Evolutionary conservation across 495 filamentous ascomycete genomes (phyloP), one percentile per base, ranked within the genome.

Genomic region (Bryoglossum gracile): DNA sequence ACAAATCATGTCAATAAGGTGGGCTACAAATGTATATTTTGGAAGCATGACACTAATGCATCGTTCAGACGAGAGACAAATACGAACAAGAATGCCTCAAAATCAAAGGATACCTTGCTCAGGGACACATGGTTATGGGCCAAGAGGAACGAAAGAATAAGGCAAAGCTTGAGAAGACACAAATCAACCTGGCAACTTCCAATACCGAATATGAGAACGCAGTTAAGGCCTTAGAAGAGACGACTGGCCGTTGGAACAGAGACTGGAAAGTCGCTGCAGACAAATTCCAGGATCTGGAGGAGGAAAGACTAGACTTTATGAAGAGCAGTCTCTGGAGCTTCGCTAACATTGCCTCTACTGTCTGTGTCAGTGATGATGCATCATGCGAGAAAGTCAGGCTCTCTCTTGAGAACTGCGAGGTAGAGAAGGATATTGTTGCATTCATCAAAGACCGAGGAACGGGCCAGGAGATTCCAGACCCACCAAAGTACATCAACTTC

Each of bases 91-190:
- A 99, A 47, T 96, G 89, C 59, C 73, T 99, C 14, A 91, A 92
- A 61, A 97, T 99, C 58, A 99, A 99, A 61, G 92, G 94, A 16
- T 99, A 97, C 58, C 77, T 97, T 14, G 94, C 94, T 8, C 94
- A 99, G 65, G 94, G 92, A 14, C 94, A 99, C 61, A 99, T 99
- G 94, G 94, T 99, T 32, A 97, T 97, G 94, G 94, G 94, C 9
- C 94, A 99, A 51, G 94, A 99, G 56, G 94, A 99, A 66, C 76
- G 91, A 30, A 97, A 96, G 69, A 99, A 99, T 65, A 99, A 99
- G 69, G 88, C 91, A 19, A 95, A 92, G 66, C 78, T 99, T 38
- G 94, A 99, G 65, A 99, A 99, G 72, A 96, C 94, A 4, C 94
- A 97, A 63, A 91, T 94, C 55, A 90, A 92, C 56, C 71, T 97